Conservation (phyloP, 2,329 filamentous ascomycete genomes). For the Hirsutella thompsonii region DNA sequence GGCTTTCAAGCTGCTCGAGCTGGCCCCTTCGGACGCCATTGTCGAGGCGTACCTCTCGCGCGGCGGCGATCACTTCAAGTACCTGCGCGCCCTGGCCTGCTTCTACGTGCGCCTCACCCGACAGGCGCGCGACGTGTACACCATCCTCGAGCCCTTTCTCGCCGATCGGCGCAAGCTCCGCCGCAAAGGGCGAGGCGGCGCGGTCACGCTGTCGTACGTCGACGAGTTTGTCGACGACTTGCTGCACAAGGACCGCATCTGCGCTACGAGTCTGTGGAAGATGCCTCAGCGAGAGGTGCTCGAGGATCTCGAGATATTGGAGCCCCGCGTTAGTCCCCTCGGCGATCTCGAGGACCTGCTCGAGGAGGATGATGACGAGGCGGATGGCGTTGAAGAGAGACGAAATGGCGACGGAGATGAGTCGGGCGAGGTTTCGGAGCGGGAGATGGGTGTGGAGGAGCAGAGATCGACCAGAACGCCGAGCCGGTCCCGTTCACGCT, state of each 20-base stretch:
- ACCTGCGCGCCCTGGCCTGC: constrained; percentile 74
- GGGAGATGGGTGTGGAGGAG: constrained; percentile 26
- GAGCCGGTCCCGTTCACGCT: not conserved
- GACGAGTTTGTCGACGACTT: constrained; percentile 93
- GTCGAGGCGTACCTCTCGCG: constrained; percentile 68
- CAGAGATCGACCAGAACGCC: constrained; percentile 13
- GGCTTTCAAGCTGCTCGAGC: constrained; percentile 85
- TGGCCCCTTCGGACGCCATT: constrained; percentile 68
- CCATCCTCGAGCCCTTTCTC: constrained; percentile 67
- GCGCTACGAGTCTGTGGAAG: constrained; percentile 86
- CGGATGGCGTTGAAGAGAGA: constrained; percentile 15
- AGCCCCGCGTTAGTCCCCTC: constrained; percentile 72
- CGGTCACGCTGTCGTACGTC: constrained; percentile 53
- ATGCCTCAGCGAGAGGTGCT: constrained; percentile 69
- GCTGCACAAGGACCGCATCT: constrained; percentile 77
- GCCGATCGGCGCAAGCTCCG: constrained; percentile 75
- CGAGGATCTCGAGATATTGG: constrained; percentile 80
- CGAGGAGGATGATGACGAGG: constrained; percentile 42
- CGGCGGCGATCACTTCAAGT: constrained; percentile 68
- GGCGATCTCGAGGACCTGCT: constrained; percentile 65
- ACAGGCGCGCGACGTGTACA: constrained; percentile 68
- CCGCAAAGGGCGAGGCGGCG: constrained; percentile 58
- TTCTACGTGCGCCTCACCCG: constrained; percentile 92
- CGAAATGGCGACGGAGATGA: constrained; percentile 6
- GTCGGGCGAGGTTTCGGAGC: constrained; percentile 10